Conservation (phyloP, 306 rosid species). For the Cicer pinnatifidum region DNA sequence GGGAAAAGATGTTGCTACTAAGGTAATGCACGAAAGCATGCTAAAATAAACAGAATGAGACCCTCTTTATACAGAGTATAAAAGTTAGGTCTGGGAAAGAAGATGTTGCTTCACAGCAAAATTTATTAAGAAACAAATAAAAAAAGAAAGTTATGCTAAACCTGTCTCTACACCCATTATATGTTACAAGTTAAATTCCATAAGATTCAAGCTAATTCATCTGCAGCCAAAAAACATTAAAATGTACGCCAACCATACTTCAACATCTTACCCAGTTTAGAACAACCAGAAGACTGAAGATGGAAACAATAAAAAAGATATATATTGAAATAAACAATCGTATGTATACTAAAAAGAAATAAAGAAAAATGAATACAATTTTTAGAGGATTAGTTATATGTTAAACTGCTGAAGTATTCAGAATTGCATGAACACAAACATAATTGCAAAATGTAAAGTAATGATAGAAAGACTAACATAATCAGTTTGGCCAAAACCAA, state of each 20-base stretch:
- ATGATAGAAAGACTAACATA: conserved; percentile 3
- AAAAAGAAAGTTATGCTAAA: background rate
- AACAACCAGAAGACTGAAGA: background rate
- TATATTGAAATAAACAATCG: background rate
- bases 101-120: conserved; percentile 11
- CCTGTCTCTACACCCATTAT: background rate
- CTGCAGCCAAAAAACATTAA: conserved; percentile 7
- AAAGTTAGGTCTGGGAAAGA: background rate
- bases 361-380: background rate
- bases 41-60: conserved; percentile 2
- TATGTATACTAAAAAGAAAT: background rate
- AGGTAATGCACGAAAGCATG: conserved; percentile 14
- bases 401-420: background rate
- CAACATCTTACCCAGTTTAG: conserved; percentile 13
- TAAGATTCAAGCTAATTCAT: conserved; percentile 30
- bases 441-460: background rate
- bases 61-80: background rate
- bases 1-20: conserved; percentile 17
- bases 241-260: conserved; percentile 13
- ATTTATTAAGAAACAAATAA: background rate
- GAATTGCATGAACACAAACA: conserved; percentile 34
- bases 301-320: background rate
- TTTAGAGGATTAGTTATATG: background rate
- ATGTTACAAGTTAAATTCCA: conserved; percentile 19
- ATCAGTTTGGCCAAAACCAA: conserved; percentile 13